Percentiles rank a stretch among this genome's conserved stretches.
Evolutionary conservation across 2,329 filamentous ascomycete species (phyloP).

Genomic region (Cercospora berteroae): DNA sequence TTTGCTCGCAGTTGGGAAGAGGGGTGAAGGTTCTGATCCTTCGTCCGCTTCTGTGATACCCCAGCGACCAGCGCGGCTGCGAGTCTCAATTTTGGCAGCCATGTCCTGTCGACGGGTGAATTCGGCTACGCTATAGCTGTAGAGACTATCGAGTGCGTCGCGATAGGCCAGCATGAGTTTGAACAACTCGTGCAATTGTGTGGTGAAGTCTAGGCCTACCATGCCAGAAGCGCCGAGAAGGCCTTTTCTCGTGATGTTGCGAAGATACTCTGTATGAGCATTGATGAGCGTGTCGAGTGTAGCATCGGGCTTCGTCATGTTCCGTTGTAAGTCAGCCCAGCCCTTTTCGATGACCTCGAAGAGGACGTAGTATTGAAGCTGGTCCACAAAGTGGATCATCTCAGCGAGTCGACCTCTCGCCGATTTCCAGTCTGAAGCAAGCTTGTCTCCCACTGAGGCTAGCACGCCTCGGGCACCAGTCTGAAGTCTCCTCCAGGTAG

Average conservation of each 20-base stretch:
- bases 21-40: constrained; percentile 35
- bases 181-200: constrained; percentile 86
- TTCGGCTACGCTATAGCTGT: constrained; percentile 91
- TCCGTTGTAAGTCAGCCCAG: constrained; percentile 84
- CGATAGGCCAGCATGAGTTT: constrained; percentile 93
- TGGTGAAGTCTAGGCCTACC: constrained; percentile 67
- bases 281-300: constrained; percentile 94
- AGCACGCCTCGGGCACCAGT: constrained; percentile 91
- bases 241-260: constrained; percentile 93
- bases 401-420: constrained; percentile 87
- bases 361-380: constrained; percentile 96
- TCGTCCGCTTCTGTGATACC: constrained; percentile 58
- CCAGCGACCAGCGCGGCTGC: constrained; percentile 64
- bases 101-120: constrained; percentile 89
- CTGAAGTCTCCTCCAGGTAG: constrained; percentile 93
- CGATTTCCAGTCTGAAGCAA: constrained; percentile 72
- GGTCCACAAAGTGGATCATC: constrained; percentile 97
- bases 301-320: constrained; percentile 72
- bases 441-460: constrained; percentile 66
- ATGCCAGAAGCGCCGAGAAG: constrained; percentile 66
- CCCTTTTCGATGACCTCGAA: constrained; percentile 98
- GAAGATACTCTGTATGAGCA: constrained; percentile 86
- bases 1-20: constrained; percentile 20
- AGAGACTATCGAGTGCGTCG: constrained; percentile 88
- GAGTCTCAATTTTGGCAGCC: constrained; percentile 67